Base-by-base conservation (phyloP, 371 early-diverging fungal species). In the Batrachochytrium dendrobatidis region DNA sequence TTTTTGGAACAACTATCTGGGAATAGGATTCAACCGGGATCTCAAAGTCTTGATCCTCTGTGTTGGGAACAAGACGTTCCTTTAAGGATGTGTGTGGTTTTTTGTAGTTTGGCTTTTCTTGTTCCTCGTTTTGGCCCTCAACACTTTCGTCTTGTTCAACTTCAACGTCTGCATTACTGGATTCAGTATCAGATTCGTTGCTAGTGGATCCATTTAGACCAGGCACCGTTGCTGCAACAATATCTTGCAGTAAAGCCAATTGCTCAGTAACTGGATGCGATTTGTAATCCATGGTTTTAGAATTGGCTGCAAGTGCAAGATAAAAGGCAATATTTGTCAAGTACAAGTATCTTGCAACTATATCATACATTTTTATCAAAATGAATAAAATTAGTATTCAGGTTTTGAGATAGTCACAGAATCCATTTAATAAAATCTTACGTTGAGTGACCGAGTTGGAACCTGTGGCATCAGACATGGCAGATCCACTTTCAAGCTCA, bases 271-370 rank as follows among this genome's bases (percentile, higher is more conserved):
- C 90, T 8, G 93, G 94, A 68, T 94, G 95, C 12, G 49, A 22
- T 34, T 59, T 64, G 34, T 64, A 52, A 52, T 84, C 60, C 20
- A 34, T 53, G 8, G 53, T 56, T n/a, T 57, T 22, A 12, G 67
- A 63, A 56, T 67, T 59, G 1, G 91, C 82, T 65, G 88, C 89
- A 46, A 90, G 64, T 1, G 82, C 81, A 55, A 95, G 77, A 68
- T 92, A 93, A 56, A 91, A 94, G 22, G 93, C 83, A 55, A 94
- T 81, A 61, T 95, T 95, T 60, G 86, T 87, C 63, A 93, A 71
- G 66, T 93, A 95, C 58, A 83, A 12, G 46, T 45, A 45, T 3
- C 46, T 3, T 5, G 46, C 46, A 3, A 45, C 46, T 45, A 26
- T 12, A 39, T 15, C 12, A n/a, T n/a, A 39, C 12, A 12, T 15